Evolutionary conservation across 768 basidiomycete species (phyloP).

Genomic region (Collybia nuda): DNA sequence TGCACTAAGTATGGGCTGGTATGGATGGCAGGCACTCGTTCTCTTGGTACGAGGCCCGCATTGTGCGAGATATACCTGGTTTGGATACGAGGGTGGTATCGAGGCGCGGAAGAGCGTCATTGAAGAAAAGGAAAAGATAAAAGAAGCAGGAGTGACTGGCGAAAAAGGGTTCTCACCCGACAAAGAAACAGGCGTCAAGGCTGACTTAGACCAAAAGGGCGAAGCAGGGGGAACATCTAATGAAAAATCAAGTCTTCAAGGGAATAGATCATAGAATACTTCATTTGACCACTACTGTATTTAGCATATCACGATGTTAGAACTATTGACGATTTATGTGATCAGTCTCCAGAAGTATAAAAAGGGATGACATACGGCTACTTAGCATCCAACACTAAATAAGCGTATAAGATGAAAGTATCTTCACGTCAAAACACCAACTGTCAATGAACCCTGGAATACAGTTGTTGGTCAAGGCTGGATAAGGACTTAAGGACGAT

Average conservation of each 20-base stretch:
- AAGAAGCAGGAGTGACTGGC: no score
- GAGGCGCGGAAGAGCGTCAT: slow-evolving; percentile 40
- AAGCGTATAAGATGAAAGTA: no score
- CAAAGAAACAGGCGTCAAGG: neutral
- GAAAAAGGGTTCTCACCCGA: no score
- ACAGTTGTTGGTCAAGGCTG: no score
- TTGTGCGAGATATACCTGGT: slow-evolving; percentile 53
- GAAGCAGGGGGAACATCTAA: neutral
- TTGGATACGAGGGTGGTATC: slow-evolving; percentile 62
- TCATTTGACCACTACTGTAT: neutral
- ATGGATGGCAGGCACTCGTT: slow-evolving; percentile 53
- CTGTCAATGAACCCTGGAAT: no score
- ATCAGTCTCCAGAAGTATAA: no score
- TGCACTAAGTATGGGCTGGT: slow-evolving; percentile 56
- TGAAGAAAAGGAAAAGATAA: slow-evolving; percentile 11
- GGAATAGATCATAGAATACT: neutral
- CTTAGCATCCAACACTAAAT: no score
- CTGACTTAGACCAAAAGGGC: neutral
- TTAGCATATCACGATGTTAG: no score
- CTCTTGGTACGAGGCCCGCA: slow-evolving; percentile 73
- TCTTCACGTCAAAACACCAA: no score
- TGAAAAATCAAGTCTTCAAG: neutral
- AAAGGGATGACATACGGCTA: no score
- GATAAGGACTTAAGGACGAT: no score
- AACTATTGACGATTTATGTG: no score